Evolutionary conservation across 2,329 filamentous ascomycete species (phyloP).

Genomic region (Davidsoniella eucalypti): DNA sequence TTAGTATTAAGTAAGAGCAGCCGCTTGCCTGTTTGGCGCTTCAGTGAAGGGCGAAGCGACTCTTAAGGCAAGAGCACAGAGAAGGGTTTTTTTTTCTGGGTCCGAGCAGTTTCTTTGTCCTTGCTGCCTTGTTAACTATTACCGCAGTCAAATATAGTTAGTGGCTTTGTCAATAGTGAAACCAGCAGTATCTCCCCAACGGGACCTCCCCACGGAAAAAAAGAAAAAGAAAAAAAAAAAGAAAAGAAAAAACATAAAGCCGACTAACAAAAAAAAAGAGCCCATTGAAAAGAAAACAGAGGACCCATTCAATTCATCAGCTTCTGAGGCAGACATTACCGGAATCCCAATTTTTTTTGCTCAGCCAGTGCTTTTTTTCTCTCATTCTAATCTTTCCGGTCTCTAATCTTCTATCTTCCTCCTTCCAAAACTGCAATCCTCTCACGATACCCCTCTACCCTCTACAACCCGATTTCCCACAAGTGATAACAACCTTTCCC

Average conservation of each 20-base stretch:
- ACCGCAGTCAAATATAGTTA: not conserved
- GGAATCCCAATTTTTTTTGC: constrained; percentile 5
- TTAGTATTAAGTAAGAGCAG: constrained; percentile 1
- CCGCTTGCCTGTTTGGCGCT: constrained; percentile 11
- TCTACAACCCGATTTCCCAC: constrained; percentile 5
- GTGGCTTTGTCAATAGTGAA: not conserved
- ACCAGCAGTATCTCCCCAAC: not conserved
- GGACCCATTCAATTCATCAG: constrained; percentile 4
- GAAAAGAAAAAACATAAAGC: not conserved
- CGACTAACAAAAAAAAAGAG: not conserved
- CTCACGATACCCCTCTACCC: constrained; percentile 8
- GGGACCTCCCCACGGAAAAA: not conserved
- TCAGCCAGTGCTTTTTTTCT: constrained; percentile 6
- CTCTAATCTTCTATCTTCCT: constrained; percentile 6
- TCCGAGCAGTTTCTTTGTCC: not conserved
- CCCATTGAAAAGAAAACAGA: not conserved
- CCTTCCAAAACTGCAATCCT: constrained; percentile 3
- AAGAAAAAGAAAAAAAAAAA: not conserved
- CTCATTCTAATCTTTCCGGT: constrained; percentile 1
- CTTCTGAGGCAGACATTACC: constrained; percentile 11
- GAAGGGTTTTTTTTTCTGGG: not conserved
- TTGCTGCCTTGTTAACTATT: not conserved
- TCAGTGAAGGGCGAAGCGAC: constrained; percentile 11
- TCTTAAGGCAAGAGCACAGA: not conserved
- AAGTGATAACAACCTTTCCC: not conserved